Conservation (phyloP, 23 red algal genomes). For the Gracilaria domingensis region DNA sequence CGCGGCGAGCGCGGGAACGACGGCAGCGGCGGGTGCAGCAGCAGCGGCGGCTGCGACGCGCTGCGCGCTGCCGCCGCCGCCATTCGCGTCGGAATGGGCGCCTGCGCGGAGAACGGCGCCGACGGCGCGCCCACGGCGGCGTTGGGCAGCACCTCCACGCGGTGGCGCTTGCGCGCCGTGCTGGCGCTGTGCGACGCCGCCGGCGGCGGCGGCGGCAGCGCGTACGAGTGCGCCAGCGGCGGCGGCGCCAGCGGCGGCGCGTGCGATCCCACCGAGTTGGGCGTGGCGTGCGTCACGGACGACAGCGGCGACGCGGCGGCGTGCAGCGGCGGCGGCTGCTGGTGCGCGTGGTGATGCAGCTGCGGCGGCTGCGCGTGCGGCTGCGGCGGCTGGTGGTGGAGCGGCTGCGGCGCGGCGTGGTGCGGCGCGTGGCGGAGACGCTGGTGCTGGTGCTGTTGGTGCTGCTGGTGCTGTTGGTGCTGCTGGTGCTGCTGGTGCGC, state of each 20-base stretch:
- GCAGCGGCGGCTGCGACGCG: slow-evolving; percentile 32
- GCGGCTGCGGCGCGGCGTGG: neutral
- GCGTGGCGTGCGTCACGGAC: neutral
- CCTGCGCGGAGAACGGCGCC: too few relatives aligned
- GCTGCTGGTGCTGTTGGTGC: too few relatives aligned
- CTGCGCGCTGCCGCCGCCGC: too few relatives aligned
- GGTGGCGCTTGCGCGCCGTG: neutral
- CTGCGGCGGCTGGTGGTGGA: neutral
- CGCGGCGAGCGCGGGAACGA: slow-evolving; percentile 30
- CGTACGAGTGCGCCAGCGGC: neutral
- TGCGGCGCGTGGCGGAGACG: neutral
- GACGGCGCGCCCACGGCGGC: too few relatives aligned
- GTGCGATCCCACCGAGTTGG: neutral
- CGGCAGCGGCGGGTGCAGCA: slow-evolving; percentile 50
- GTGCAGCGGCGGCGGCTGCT: neutral
- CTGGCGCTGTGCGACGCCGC: neutral
- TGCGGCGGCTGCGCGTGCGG: neutral
- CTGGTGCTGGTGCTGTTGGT: neutral
- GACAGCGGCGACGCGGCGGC: neutral
- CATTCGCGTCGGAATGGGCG: neutral
- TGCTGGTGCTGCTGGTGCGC: neutral
- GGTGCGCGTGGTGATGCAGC: neutral
- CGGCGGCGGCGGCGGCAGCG: slow-evolving; percentile 1
- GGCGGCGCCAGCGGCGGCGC: neutral
- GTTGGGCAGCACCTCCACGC: neutral